Base-by-base conservation (phyloP, 768 basidiomycete species). In the Asterophora parasitica region DNA sequence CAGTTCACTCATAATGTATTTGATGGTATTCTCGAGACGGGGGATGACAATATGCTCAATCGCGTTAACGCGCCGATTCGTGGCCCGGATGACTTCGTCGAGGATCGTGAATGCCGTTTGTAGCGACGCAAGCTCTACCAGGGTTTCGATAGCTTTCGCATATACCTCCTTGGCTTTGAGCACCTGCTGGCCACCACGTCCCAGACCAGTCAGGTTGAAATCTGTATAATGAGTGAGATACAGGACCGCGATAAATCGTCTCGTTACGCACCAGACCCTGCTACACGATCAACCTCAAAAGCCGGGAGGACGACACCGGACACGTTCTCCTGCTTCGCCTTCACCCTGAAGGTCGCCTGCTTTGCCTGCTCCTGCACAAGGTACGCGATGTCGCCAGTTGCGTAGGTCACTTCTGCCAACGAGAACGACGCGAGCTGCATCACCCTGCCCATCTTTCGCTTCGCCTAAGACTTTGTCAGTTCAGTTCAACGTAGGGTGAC, bases 341-440 rank as follows among this genome's bases (percentile, higher is more conserved):
- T 88, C 34, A 99, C 93, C 57, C 82, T 83, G 75, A 98, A 98
- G 0, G 88, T 81, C 0, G 95, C 96, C 27, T 82, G 75, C 61
- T 89, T 88, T 23, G 92, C 94, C 55, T 92, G 88, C 65, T 98
- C 95, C 65, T 98, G 96, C 4, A 99, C 92, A 53, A 96, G 88
- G 69, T 98, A 99, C 38, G 91, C 82, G 61, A 99, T 98, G 63
- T 98, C 96, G 55, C 91, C 91, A 7, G 96, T 95, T 28, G 94
- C 83, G 70, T 98, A 99, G 15, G 94, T 95, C 55, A 99, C 96
- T 67, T 98, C 95, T 0, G 96, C 96, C 72, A 98, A 86, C 35
- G 94, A 96, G 76, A 99, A 96, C 34, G 96, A 98, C 19, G 96
- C 96, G 42, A 98, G 77, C 66, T 99, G 96, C 85, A 99, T 96